Conservation (phyloP, 129 eudicot genomes). For the Escallonia rubra region DNA sequence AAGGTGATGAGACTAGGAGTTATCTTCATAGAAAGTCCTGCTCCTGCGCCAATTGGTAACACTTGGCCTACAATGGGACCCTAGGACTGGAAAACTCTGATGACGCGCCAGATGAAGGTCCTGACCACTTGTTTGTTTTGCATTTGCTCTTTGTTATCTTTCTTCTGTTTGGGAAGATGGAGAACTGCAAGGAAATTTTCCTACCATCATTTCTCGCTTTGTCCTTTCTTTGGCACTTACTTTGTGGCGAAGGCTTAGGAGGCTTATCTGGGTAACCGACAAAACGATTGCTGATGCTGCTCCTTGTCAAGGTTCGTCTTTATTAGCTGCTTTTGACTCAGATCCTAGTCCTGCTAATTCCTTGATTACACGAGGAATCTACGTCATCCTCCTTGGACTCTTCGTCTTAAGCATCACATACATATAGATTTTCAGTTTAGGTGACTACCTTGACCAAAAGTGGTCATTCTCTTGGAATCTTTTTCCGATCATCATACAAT, state of each 20-base stretch:
- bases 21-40: neutral
- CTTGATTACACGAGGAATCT: too few relatives aligned
- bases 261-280: neutral
- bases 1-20: neutral
- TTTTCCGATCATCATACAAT: too few relatives aligned
- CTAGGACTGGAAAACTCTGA: neutral
- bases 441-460: too few relatives aligned
- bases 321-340: too few relatives aligned
- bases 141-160: constrained; percentile 1
- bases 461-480: too few relatives aligned
- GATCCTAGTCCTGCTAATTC: too few relatives aligned
- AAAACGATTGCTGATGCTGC: too few relatives aligned
- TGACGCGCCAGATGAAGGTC: constrained; percentile 26
- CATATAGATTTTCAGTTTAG: too few relatives aligned
- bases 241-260: neutral
- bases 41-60: neutral
- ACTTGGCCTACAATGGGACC: constrained; percentile 24
- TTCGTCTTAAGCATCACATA: too few relatives aligned
- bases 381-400: too few relatives aligned
- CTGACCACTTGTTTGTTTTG: constrained; percentile 26
- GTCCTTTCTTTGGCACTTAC: neutral
- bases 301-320: too few relatives aligned
- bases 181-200: neutral
- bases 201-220: neutral
- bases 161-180: neutral